A percentile compares a stretch with the other conserved stretches of the same genome.
Conservation (phyloP, 2,329 filamentous ascomycete genomes). For the Xylaria sp. region DNA sequence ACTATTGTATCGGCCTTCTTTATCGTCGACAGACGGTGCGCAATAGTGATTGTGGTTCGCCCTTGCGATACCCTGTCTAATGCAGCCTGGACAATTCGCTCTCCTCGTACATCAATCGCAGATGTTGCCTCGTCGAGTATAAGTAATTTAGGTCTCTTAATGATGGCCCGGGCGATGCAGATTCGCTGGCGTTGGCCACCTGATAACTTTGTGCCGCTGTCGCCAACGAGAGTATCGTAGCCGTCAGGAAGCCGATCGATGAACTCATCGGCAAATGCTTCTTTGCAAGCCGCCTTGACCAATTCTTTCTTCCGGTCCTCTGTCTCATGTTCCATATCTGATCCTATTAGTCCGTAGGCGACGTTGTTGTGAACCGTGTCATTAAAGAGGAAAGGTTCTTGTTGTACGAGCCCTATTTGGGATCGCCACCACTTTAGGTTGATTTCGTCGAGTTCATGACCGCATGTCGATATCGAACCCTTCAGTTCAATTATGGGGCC, state of each 20-base stretch:
- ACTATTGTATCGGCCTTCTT: conserved; percentile 82
- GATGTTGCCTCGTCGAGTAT: conserved; percentile 83
- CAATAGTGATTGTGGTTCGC: conserved; percentile 78
- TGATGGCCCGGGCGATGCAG: conserved; percentile 79
- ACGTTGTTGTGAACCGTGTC: conserved; percentile 72
- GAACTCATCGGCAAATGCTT: conserved; percentile 76
- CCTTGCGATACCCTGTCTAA: conserved; percentile 69
- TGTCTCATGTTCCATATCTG: conserved; percentile 62
- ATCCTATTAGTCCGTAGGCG: conserved; percentile 65
- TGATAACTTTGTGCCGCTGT: conserved; percentile 79
- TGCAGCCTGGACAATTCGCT: conserved; percentile 71
- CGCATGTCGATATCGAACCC: conserved; percentile 65
- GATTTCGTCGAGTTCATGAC: conserved; percentile 64
- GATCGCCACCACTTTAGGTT: conserved; percentile 72
- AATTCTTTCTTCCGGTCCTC: conserved; percentile 67
- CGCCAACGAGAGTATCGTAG: conserved; percentile 79
- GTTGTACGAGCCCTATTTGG: conserved; percentile 73
- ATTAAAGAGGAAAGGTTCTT: conserved; percentile 76
- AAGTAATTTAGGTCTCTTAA: conserved; percentile 75
- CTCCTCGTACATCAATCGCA: conserved; percentile 66
- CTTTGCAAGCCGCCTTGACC: conserved; percentile 71
- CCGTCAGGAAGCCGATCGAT: conserved; percentile 71
- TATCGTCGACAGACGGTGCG: conserved; percentile 79
- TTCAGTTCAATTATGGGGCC: conserved; percentile 59
- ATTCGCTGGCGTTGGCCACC: conserved; percentile 89